Base-by-base conservation (phyloP, 2,329 filamentous ascomycete species). In the Trichoderma brevicompactum region DNA sequence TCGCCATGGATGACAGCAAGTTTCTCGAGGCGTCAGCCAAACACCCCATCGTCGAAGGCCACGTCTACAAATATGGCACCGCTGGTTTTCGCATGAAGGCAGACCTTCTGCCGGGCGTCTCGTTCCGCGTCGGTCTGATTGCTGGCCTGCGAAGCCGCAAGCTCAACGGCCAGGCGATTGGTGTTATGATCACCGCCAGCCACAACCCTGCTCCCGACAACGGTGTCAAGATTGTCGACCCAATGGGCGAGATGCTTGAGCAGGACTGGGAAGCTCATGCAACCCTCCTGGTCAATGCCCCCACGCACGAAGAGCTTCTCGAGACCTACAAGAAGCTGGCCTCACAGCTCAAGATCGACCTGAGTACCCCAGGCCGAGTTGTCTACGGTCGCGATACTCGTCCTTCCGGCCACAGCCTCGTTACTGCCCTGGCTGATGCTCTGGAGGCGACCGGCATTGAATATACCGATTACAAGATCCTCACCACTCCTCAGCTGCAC, bases 401-500 rank as follows among this genome's bases (percentile, higher is more conserved):
- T 69, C 92, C 94, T 61, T 98, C 94, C 7, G 95, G 95, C 60
- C 91, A 92, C 71, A 89, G 87, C 65, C 88, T 99, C 32, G 91
- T 94, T 36, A 83, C 86, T 44, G 91, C 94, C 66, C 86, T 98
- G 56, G 85, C 89, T 66, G 90, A 92, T 74, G 92, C 92, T 17
- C 83, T 98, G 69, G 88, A 89, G 67, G 92, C 92, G 59, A 89
- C 90, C 53, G 85, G 86, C 64, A 87, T 90, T 63, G 87, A 92
- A 67, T 89, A 87, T 74, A 87, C 87, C 74, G 94, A 98, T 82
- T 94, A 89, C 81, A 95, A 94, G 79, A 89, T 94, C 75, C 83
- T 97, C 73, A 98, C 95, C 12, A 99, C 95, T 3, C 95, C 95
- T n/a, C 95, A 98, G 80, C 85, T 99, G 66, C 95, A 99, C 82